Base-by-base conservation (phyloP, 2,329 filamentous ascomycete genomes). In the Immersiporthe knoxdaviesiana region DNA sequence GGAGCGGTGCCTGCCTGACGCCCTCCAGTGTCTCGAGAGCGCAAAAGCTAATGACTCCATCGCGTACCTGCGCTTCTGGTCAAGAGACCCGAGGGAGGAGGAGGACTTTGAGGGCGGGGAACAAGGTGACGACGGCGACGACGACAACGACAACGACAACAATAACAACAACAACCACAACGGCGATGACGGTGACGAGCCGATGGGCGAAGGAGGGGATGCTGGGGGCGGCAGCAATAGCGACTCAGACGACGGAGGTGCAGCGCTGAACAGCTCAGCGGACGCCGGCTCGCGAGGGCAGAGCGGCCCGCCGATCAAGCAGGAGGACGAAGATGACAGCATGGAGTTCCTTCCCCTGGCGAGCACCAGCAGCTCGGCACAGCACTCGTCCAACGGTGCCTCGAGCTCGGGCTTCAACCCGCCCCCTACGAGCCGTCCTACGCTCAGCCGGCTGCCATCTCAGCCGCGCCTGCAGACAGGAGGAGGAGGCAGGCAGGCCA, bases 31-130 rank as follows among this genome's bases (percentile, higher is more conserved):
- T 74, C 80, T 97, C 41, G 93, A 97, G 78, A 91, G 91, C 73
- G 93, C 93, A 30, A 97, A 97, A 77, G 91, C 91, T 37, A 97
- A 97, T 74, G 92, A 97, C 77, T 97, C 93, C 1, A 96, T 97
- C 75, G 93, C 93, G 1, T 97, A 97, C 75, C 83, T 97, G 70
- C 91, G 93, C 24, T 97, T 97, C 78, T 92, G 90, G 87, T 95
- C 92, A 75, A 87, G 92, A 66, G 91, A 96, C 76, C 92, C 92
- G 24, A 84, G 90, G 39, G 82, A 85, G 68, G 84, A 84, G 37
- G 84, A 86, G 50, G 81, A 81, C 41, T 81, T 80, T 10, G 83
- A 83, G 56, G 83, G 84, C 30, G 75, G 78, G 32, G 76, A 77
- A 66, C 75, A 77, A 32, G 76, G 78, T 44, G 78, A 76, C 50